These are phyloP conservation scores for Colletotrichum orbiculare DNA, from an alignment of 2,329 filamentous ascomycete genomes.

Conservation along the genomic window DNA sequence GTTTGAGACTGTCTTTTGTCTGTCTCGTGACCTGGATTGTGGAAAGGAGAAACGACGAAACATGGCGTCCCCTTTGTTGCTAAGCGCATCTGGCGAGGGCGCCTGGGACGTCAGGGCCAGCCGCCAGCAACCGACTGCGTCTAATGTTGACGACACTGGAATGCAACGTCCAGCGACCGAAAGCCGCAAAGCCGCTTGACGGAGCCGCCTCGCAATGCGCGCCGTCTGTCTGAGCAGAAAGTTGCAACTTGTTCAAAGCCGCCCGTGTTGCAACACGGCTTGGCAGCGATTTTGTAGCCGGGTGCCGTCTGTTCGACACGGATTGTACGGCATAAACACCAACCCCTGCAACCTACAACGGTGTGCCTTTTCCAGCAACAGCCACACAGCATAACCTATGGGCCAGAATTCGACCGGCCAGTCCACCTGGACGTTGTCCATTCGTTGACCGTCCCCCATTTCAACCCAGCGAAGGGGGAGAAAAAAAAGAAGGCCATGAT, in stretches of 20 bases:
- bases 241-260: too few species aligned
- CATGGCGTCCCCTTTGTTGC: background rate
- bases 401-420: background rate
- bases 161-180: too few species aligned
- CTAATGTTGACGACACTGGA: too few species aligned
- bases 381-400: conserved; percentile 16
- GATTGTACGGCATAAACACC: conserved; percentile 16
- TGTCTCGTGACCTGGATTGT: background rate
- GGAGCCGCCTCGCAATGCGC: too few species aligned
- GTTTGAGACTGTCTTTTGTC: conserved; percentile 16
- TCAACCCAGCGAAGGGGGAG: conserved; percentile 5
- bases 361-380: conserved; percentile 5
- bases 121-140: conserved; percentile 5
- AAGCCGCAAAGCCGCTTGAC: too few species aligned
- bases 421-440: background rate
- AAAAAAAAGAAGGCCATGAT: background rate
- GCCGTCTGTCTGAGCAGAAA: too few species aligned
- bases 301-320: too few species aligned
- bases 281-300: too few species aligned
- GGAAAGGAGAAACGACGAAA: conserved; percentile 12
- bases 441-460: background rate
- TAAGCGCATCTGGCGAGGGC: conserved; percentile 25
- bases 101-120: conserved; percentile 1
- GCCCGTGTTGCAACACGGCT: too few species aligned
- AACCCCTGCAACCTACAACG: conserved; percentile 4